Percentiles rank a stretch among this genome's conserved stretches.
Evolutionary conservation across 2,329 filamentous ascomycete species (phyloP).

Genomic region (Fusarium illudens): DNA sequence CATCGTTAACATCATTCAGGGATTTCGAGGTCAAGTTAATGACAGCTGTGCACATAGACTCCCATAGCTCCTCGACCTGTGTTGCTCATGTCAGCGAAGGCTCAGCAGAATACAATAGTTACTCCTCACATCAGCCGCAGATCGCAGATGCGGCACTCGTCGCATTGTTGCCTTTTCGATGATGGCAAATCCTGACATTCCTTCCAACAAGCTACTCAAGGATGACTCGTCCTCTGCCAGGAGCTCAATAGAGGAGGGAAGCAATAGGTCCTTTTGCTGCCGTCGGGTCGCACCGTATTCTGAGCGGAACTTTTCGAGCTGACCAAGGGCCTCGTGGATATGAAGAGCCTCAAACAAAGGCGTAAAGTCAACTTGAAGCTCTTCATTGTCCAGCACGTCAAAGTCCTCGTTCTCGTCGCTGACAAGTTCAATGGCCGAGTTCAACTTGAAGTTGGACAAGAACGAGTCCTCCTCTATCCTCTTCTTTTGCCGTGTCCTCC

Average conservation of each 20-base stretch:
- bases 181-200: constrained; percentile 95
- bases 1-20: constrained; percentile 81
- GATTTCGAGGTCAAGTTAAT: constrained; percentile 84
- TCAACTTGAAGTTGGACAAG: constrained; percentile 85
- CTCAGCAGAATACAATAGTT: too few relatives aligned
- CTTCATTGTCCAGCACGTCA: constrained; percentile 93
- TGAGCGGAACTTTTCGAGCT: constrained; percentile 87
- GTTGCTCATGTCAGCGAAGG: constrained; percentile 7
- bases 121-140: constrained; percentile 76
- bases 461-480: constrained; percentile 79
- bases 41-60: constrained; percentile 92
- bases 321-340: constrained; percentile 93
- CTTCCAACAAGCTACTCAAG: constrained; percentile 89
- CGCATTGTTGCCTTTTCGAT: constrained; percentile 95
- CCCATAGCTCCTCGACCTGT: constrained; percentile 96
- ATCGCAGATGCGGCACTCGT: constrained; percentile 82
- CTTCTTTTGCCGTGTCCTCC: constrained; percentile 83
- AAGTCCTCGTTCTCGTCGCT: constrained; percentile 96
- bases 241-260: constrained; percentile 79
- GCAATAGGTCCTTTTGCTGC: constrained; percentile 88
- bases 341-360: constrained; percentile 95
- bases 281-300: constrained; percentile 93
- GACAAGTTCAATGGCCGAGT: constrained; percentile 94
- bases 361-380: constrained; percentile 92
- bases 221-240: constrained; percentile 84